Conservation (phyloP, 2,329 filamentous ascomycete species). For the Fusarium torreyae region DNA sequence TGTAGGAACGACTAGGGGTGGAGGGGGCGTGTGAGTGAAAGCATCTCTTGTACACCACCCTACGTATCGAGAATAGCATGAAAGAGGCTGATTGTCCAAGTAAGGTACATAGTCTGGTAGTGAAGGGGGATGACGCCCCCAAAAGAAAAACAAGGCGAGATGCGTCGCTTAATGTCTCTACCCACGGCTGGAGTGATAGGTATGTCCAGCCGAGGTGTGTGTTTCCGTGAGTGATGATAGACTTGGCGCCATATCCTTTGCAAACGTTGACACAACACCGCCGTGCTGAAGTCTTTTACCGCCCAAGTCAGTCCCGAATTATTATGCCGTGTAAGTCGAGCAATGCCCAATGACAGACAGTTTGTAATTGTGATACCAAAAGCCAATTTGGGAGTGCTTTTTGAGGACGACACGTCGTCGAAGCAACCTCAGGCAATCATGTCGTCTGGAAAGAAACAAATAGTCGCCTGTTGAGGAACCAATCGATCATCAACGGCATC, state of each 20-base stretch:
- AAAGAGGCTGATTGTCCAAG: not conserved
- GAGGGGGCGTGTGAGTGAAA: conserved; percentile 2
- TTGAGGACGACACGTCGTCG: conserved; percentile 22
- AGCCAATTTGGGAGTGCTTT: conserved; percentile 17
- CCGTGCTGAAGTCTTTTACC: not conserved
- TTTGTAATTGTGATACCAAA: conserved; percentile 31
- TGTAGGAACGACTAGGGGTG: conserved; percentile 9
- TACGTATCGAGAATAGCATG: not conserved
- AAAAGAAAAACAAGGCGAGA: conserved; percentile 15
- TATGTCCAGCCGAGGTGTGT: conserved; percentile 20
- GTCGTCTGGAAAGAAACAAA: not conserved
- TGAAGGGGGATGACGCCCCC: conserved; percentile 8
- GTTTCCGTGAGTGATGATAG: not conserved
- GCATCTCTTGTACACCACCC: not conserved
- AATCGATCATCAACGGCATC: too few relatives aligned
- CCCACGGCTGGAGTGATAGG: conserved; percentile 1
- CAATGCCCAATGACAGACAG: conserved; percentile 8
- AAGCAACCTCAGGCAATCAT: not conserved
- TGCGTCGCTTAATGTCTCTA: conserved; percentile 14
- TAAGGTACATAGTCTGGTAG: not conserved
- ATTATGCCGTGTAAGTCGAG: conserved; percentile 26
- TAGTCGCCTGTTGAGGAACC: too few relatives aligned
- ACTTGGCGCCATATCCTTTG: conserved; percentile 7
- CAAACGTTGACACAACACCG: conserved; percentile 13
- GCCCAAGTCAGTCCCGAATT: conserved; percentile 8